Conservation (phyloP, 371 early-diverging fungal genomes). For the Mortierella sp. region DNA sequence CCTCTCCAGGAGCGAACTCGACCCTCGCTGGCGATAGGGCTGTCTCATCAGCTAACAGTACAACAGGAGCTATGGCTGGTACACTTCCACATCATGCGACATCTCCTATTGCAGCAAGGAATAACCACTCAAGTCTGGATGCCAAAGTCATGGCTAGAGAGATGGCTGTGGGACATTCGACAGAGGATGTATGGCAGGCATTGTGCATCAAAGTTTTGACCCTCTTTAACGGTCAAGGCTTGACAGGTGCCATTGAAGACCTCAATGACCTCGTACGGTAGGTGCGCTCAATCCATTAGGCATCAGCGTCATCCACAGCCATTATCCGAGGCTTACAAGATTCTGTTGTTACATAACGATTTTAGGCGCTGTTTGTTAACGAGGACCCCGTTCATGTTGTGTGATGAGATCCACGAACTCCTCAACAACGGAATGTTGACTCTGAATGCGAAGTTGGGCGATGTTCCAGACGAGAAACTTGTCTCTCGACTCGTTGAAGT, state of each 20-base stretch:
- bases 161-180: constrained; percentile 57
- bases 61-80: constrained; percentile 32
- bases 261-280: constrained; percentile 82
- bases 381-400: constrained; percentile 58
- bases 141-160: constrained; percentile 72
- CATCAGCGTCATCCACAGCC: background rate
- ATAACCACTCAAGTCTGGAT: constrained; percentile 62
- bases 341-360: no score
- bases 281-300: background rate
- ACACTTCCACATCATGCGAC: constrained; percentile 22
- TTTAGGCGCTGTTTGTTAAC: constrained; percentile 71
- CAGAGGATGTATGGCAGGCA: constrained; percentile 79
- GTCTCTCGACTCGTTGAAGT: constrained; percentile 79
- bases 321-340: no score
- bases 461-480: constrained; percentile 77
- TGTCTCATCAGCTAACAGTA: constrained; percentile 31
- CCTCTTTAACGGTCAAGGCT: constrained; percentile 87
- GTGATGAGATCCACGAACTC: constrained; percentile 69
- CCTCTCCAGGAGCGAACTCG: constrained; percentile 26
- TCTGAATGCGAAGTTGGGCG: constrained; percentile 75
- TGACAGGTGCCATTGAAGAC: constrained; percentile 85
- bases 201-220: constrained; percentile 81
- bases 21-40: constrained; percentile 15
- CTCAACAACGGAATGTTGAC: constrained; percentile 79
- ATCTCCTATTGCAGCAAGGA: constrained; percentile 54